A percentile compares a stretch with the other conserved stretches of the same genome.
These are phyloP conservation scores for Piper longum DNA, from an alignment of 164 flowering plant species.

Conservation along the genomic window DNA sequence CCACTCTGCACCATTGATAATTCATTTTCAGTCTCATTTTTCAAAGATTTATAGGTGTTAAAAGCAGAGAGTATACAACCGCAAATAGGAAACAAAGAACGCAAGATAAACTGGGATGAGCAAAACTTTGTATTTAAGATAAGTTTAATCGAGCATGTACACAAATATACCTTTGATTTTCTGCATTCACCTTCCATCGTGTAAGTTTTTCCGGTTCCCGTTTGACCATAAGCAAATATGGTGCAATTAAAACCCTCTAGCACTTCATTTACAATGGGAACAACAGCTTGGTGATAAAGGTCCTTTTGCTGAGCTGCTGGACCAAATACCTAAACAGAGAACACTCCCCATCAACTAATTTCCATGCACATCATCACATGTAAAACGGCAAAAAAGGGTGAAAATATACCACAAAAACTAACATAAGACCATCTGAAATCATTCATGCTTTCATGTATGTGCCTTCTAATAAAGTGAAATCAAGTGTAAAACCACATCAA, in stretches of 20 bases:
- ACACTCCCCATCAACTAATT: neutral
- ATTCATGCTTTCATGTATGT: too few relatives aligned
- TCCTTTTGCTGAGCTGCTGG: constrained; percentile 83
- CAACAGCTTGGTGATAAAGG: constrained; percentile 78
- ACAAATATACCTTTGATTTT: constrained; percentile 55
- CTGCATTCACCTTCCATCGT: constrained; percentile 98
- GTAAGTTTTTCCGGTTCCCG: constrained; percentile 94
- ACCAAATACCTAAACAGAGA: constrained; percentile 65
- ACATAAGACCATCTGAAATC: too few relatives aligned
- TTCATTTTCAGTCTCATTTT: neutral
- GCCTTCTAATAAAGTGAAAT: too few relatives aligned
- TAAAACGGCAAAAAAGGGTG: neutral
- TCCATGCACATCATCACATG: neutral
- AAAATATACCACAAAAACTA: too few relatives aligned
- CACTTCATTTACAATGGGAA: constrained; percentile 90
- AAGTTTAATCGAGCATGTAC: neutral
- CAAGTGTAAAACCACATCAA: too few relatives aligned
- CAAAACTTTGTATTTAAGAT: too few relatives aligned
- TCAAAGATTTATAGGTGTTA: neutral
- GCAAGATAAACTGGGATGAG: neutral
- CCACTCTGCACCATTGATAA: constrained; percentile 37
- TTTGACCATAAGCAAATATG: constrained; percentile 97
- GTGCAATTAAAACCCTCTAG: constrained; percentile 95
- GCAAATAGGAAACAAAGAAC: neutral
- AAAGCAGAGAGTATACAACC: neutral